Percentiles rank a stretch among this genome's conserved stretches.
Conservation (phyloP, 1,284 basidiomycete species). For the Tylopilus orsonianus region DNA sequence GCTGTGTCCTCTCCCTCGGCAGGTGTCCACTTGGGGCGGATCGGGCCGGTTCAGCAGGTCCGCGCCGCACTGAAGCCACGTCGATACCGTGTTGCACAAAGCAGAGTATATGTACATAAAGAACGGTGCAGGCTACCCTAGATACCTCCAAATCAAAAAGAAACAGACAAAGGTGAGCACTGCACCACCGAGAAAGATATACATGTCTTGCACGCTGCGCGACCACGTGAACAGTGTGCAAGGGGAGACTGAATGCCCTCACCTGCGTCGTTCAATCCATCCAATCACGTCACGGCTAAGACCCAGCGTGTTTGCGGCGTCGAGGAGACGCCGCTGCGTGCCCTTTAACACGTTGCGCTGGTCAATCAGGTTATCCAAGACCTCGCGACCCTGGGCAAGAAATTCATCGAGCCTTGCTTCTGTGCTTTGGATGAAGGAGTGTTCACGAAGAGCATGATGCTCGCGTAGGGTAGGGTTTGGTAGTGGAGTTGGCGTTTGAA, state of each 20-base stretch:
- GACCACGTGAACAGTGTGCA: constrained; percentile 15
- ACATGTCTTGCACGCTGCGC: constrained; percentile 85
- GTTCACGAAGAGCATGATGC: constrained; percentile 79
- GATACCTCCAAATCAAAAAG: constrained; percentile 85
- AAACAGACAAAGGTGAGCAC: constrained; percentile 90
- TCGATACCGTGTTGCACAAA: neutral
- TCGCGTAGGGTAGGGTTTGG: constrained; percentile 61
- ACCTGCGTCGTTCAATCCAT: constrained; percentile 94
- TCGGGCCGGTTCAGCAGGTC: neutral
- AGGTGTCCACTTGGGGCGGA: neutral
- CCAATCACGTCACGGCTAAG: constrained; percentile 90
- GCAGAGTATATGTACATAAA: constrained; percentile 1
- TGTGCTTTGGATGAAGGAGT: constrained; percentile 82
- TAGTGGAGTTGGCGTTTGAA: constrained; percentile 58
- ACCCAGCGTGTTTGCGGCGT: constrained; percentile 90
- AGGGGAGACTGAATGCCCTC: neutral
- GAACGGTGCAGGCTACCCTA: constrained; percentile 55
- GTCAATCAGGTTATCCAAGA: constrained; percentile 86
- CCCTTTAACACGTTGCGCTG: constrained; percentile 92
- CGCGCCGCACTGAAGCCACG: neutral
- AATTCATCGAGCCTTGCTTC: constrained; percentile 84
- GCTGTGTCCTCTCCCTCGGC: constrained; percentile 25
- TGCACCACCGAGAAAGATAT: constrained; percentile 83
- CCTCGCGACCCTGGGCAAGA: constrained; percentile 85
- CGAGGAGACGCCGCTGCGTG: constrained; percentile 78